Conservation (phyloP, 805 yeast species). For the Debaryomyces hansenii region DNA sequence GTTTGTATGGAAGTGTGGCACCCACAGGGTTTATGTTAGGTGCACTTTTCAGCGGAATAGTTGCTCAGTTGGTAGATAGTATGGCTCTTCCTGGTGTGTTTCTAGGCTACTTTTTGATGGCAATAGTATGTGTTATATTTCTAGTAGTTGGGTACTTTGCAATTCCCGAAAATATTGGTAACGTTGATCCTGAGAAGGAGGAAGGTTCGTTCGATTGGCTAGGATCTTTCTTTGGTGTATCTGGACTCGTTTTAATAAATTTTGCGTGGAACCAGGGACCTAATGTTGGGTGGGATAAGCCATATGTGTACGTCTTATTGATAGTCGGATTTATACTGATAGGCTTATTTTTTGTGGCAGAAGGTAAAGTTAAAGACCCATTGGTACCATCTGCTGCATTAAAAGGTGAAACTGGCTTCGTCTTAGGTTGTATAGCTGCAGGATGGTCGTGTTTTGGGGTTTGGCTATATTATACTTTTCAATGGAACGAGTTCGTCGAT, state of each 20-base stretch:
- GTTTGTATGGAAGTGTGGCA: conserved; percentile 35
- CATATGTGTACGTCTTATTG: conserved; percentile 59
- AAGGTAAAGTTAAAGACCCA: conserved; percentile 46
- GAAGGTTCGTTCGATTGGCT: conserved; percentile 23
- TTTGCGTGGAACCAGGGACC: conserved; percentile 81
- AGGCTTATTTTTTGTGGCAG: conserved; percentile 50
- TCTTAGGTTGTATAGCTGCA: conserved; percentile 51
- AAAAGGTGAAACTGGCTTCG: conserved; percentile 45
- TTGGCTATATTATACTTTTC: conserved; percentile 61
- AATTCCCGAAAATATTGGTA: conserved; percentile 29
- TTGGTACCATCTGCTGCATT: conserved; percentile 53
- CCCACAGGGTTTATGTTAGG: conserved; percentile 34
- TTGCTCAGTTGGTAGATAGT: conserved; percentile 12
- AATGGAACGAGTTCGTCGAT: conserved; percentile 49
- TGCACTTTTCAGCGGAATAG: conserved; percentile 24
- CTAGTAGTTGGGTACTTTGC: conserved; percentile 20
- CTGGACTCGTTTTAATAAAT: conserved; percentile 62
- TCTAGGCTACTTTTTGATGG: conserved; percentile 33
- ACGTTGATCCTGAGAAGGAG: conserved; percentile 1
- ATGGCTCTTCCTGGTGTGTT: conserved; percentile 15
- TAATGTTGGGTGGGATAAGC: conserved; percentile 63
- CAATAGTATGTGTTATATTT: conserved; percentile 16
- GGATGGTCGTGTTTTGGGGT: conserved; percentile 83
- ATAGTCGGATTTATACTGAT: conserved; percentile 49
- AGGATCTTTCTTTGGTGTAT: conserved; percentile 52